These are phyloP conservation scores for Dysphania ambrosioides DNA, from an alignment of 148 eudicot genomes.

Conservation along the genomic window DNA sequence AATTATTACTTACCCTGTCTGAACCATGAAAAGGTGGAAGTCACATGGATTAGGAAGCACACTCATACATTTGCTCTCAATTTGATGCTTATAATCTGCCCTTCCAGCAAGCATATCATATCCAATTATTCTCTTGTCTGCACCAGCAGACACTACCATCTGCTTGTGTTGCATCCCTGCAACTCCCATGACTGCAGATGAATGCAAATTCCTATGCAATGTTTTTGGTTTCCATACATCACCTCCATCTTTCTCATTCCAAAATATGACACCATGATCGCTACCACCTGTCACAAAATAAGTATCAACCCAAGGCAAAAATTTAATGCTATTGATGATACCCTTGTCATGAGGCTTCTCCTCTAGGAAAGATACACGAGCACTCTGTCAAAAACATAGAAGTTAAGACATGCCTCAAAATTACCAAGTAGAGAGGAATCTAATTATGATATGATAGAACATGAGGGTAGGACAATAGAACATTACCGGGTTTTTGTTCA, in stretches of 20 bases:
- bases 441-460: neutral
- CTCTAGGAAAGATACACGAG: conserved; percentile 64
- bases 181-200: conserved; percentile 98
- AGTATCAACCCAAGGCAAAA: conserved; percentile 87
- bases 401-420: conserved; percentile 1
- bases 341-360: conserved; percentile 90
- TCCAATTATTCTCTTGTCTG: conserved; percentile 84
- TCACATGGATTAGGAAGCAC: conserved; percentile 90
- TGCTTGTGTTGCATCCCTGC: conserved; percentile 88
- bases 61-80: conserved; percentile 98
- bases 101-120: conserved; percentile 65
- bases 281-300: conserved; percentile 85
- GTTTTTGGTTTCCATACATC: conserved; percentile 68
- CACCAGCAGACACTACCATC: conserved; percentile 76
- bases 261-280: conserved; percentile 84
- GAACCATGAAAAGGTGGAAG: conserved; percentile 94
- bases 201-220: conserved; percentile 67
- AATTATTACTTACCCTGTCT: conserved; percentile 69
- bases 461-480: neutral
- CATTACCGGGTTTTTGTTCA: conserved; percentile 66
- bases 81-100: conserved; percentile 75
- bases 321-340: conserved; percentile 69
- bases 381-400: conserved; percentile 41
- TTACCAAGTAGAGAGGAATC: neutral
- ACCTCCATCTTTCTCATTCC: conserved; percentile 64